Conservation (phyloP, 2,329 filamentous ascomycete species). For the Fusarium ramigenum region DNA sequence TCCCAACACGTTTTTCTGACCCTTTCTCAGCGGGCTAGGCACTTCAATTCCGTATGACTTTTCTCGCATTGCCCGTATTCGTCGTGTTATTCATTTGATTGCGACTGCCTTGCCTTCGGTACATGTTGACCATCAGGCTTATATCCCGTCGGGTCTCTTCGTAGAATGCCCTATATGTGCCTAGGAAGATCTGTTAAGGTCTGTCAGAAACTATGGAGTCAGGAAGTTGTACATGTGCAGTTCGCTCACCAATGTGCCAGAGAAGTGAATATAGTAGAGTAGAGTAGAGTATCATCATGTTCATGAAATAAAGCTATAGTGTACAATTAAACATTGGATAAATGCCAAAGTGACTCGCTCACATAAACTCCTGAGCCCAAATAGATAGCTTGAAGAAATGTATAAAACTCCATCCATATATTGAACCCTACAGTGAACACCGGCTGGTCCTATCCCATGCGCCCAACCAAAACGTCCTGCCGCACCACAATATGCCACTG, state of each 20-base stretch:
- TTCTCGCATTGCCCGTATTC: constrained; percentile 35
- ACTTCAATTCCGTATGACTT: not conserved
- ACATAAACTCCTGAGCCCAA: not conserved
- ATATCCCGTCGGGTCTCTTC: not conserved
- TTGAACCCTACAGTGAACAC: constrained; percentile 25
- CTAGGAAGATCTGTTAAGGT: not conserved
- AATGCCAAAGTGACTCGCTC: constrained; percentile 3
- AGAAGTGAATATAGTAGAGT: not conserved
- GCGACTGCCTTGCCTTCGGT: not conserved
- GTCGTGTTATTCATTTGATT: constrained; percentile 7
- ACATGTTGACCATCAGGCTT: not conserved
- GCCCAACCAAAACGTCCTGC: constrained; percentile 18
- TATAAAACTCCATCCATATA: constrained; percentile 26
- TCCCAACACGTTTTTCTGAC: not conserved
- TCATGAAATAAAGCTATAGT: constrained; percentile 10
- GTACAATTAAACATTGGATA: constrained; percentile 18
- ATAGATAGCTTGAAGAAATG: constrained; percentile 3
- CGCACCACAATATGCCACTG: not conserved
- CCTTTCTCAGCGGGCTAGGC: not conserved
- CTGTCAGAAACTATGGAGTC: not conserved
- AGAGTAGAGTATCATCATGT: constrained; percentile 5
- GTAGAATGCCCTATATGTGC: not conserved
- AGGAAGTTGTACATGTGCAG: no score
- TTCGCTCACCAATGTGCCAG: no score
- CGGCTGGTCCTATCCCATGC: constrained; percentile 13